Base-by-base conservation (phyloP, 257 asterid species). In the Rhazya stricta region DNA sequence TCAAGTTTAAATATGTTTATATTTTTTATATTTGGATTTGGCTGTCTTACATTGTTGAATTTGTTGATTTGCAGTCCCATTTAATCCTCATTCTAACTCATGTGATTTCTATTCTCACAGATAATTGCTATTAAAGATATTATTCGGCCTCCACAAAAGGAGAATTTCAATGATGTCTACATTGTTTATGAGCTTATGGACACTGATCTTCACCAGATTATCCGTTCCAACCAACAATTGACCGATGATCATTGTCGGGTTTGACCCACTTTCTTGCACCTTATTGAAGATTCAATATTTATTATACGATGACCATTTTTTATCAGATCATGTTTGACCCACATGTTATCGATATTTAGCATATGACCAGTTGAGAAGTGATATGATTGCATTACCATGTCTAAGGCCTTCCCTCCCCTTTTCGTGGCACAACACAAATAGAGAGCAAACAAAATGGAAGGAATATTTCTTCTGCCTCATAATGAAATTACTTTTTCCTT, bases 231-330 rank as follows among this genome's bases (percentile, higher is more conserved):
- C 86, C 98, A 95, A 77, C 74, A 76, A 48, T 77, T 92, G 84
- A 84, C 96, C 45, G 98, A 95, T 78, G 98, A 95, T 83, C 99
- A 92, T 72, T 92, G 96, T 86, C 98, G 98, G 97, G 99, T 95
- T 77, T 42, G 98, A 56, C 84, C 83, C 83, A 60, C 36, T 69
- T 80, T 80, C 83, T 79, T 60, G 74, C 58, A 43, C 36, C 54
- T 11, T 45, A 34, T 39, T 39, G 29, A 37, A 61, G 16, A 42
- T 27, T 37, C 19, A 9, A 54, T 29, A 36, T 60, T 41, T 60
- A 25, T 3, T n/a, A 60, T 74, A 27, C 42, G 50, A 37, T 23
- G 25, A 29, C 53, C 19, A 43, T 11, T 19, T 19, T 27, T 63
- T 60, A 60, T 27, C 25, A 63, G 43, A 62, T 62, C 43, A 32